These are phyloP conservation scores for Priceomyces medius DNA, from an alignment of 805 yeast species.

Conservation along the genomic window DNA sequence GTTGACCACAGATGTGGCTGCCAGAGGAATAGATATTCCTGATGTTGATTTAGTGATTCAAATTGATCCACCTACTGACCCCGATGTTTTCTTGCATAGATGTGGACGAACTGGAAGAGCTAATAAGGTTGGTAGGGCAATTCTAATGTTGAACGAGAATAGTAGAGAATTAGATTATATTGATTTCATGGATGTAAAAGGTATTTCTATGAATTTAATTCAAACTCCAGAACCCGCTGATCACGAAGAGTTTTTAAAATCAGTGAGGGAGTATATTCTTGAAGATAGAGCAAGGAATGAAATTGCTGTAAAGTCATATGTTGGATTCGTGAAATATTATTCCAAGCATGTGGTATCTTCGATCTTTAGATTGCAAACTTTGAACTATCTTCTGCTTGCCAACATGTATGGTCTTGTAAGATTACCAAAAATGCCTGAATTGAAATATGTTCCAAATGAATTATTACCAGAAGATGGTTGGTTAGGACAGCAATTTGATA, in stretches of 20 bases:
- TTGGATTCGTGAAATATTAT: conserved; percentile 79
- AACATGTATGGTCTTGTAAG: conserved; percentile 76
- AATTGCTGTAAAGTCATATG: conserved; percentile 72
- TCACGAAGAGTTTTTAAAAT: conserved; percentile 25
- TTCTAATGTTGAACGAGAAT: conserved; percentile 69
- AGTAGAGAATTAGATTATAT: conserved; percentile 78
- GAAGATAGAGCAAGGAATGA: conserved; percentile 82
- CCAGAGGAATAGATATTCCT: conserved; percentile 93
- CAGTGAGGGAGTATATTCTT: conserved; percentile 53
- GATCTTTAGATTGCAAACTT: conserved; percentile 69
- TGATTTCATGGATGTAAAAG: conserved; percentile 73
- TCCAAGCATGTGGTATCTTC: conserved; percentile 86
- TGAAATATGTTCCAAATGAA: conserved; percentile 47
- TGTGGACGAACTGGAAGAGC: conserved; percentile 97
- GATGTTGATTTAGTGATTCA: conserved; percentile 94
- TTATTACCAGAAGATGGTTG: conserved; percentile 71
- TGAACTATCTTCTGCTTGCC: conserved; percentile 75
- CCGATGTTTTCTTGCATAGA: conserved; percentile 87
- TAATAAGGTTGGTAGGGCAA: conserved; percentile 75
- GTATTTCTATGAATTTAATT: conserved; percentile 49
- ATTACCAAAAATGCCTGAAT: conserved; percentile 94
- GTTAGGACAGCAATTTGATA: conserved; percentile 61
- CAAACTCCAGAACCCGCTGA: conserved; percentile 19
- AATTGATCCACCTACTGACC: conserved; percentile 90
- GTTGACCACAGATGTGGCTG: conserved; percentile 97